A percentile compares a stretch with the other conserved stretches of the same genome.
These are phyloP conservation scores for Aspergillus niger DNA, from an alignment of 2,329 filamentous ascomycete genomes.

Conservation along the genomic window DNA sequence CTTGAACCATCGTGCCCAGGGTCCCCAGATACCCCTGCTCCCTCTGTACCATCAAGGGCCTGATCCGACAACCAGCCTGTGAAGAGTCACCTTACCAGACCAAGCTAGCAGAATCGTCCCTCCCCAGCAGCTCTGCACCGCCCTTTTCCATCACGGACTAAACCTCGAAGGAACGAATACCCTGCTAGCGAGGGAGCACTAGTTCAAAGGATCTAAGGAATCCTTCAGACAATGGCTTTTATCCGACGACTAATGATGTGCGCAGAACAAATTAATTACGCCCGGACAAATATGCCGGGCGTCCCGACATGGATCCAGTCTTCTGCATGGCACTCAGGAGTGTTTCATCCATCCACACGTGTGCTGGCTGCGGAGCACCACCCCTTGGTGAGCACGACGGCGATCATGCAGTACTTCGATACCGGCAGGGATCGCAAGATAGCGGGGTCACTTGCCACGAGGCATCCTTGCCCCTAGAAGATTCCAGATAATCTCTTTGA, in stretches of 20 bases:
- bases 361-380: slow-evolving; percentile 10
- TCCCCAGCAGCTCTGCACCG: neutral
- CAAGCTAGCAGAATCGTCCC: neutral
- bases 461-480: neutral
- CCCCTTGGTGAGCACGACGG: neutral
- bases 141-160: neutral
- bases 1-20: neutral
- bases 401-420: slow-evolving; percentile 7
- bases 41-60: no score
- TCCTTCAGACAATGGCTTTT: neutral
- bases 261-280: slow-evolving; percentile 1
- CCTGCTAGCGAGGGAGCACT: neutral
- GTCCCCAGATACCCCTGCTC: neutral
- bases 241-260: neutral
- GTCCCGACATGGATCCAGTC: neutral
- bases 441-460: slow-evolving; percentile 3
- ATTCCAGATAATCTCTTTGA: neutral
- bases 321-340: slow-evolving; percentile 6
- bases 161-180: neutral
- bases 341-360: slow-evolving; percentile 17
- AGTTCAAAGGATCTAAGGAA: neutral
- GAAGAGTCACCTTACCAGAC: neutral
- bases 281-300: slow-evolving; percentile 7
- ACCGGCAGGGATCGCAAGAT: neutral
- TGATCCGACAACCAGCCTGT: neutral